phyloP scores from a whole-genome alignment of 2,329 filamentous ascomycete species.

The Clarireedia paspali region DNA sequence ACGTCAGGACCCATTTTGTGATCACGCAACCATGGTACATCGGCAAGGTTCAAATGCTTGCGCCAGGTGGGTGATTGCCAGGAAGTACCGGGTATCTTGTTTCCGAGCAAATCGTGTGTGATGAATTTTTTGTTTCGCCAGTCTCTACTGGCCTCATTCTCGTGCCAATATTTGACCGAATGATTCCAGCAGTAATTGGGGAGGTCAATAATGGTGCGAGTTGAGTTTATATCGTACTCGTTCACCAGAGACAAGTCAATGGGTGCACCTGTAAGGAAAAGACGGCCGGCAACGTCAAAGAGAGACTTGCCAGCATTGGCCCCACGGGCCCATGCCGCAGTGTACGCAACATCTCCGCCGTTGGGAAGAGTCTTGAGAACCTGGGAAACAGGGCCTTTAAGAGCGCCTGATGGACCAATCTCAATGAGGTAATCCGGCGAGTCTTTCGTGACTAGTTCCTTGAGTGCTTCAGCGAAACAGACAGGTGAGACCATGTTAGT shows the following conservation, averaged over 20 bases:
- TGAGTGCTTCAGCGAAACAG: slow-evolving; percentile 10
- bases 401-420: slow-evolving; percentile 11
- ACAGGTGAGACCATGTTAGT: slow-evolving; percentile 17
- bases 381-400: slow-evolving; percentile 11
- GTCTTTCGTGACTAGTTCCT: not conserved
- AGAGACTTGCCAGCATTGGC: not conserved
- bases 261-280: slow-evolving; percentile 6
- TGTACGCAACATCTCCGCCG: not conserved
- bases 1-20: slow-evolving; percentile 28
- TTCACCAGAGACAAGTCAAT: not conserved
- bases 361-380: not conserved
- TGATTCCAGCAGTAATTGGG: slow-evolving; percentile 49
- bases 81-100: slow-evolving; percentile 11
- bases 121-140: slow-evolving; percentile 38
- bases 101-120: slow-evolving; percentile 43
- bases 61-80: slow-evolving; percentile 23
- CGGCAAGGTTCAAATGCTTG: slow-evolving; percentile 26
- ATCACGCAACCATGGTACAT: slow-evolving; percentile 46
- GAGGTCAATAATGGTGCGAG: slow-evolving; percentile 31
- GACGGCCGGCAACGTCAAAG: slow-evolving; percentile 7
- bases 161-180: slow-evolving; percentile 42
- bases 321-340: not conserved
- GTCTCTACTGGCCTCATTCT: slow-evolving; percentile 39
- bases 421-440: slow-evolving; percentile 6
- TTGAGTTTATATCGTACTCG: slow-evolving; percentile 30